A percentile compares a stretch with the other conserved stretches of the same genome.
Conservation (phyloP, 306 rosid species). For the Sicyos baderoa region DNA sequence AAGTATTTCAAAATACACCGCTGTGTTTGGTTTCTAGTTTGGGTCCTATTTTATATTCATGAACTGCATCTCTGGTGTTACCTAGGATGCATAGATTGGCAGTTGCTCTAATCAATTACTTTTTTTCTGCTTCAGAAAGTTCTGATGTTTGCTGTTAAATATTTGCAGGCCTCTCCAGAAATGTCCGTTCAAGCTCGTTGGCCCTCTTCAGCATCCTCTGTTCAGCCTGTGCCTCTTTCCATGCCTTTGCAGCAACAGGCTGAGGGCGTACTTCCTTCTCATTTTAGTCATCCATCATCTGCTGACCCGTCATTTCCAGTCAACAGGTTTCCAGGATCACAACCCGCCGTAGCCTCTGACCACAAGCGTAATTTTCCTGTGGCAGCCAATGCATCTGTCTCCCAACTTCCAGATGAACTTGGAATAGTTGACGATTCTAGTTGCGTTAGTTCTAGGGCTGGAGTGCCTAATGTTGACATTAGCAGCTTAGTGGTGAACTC, state of each 20-base stretch:
- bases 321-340: constrained; percentile 48
- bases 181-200: constrained; percentile 76
- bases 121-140: background rate
- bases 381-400: constrained; percentile 43
- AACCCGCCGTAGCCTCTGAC: constrained; percentile 45
- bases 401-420: constrained; percentile 70
- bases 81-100: no score
- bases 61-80: background rate
- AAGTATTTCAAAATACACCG: no score
- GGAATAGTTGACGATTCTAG: constrained; percentile 53
- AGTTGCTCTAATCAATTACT: no score
- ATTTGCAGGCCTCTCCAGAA: constrained; percentile 67
- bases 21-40: no score
- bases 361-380: constrained; percentile 46
- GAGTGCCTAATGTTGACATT: constrained; percentile 27
- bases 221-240: constrained; percentile 56
- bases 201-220: constrained; percentile 61
- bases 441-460: constrained; percentile 36
- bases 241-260: constrained; percentile 59
- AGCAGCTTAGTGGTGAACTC: constrained; percentile 34
- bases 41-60: background rate
- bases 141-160: constrained; percentile 23
- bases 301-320: constrained; percentile 45
- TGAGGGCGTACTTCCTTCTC: constrained; percentile 47
- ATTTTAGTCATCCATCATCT: constrained; percentile 46